Evolutionary conservation across 169 alveolate species (phyloP).

Genomic region (Babesia bigemina): DNA sequence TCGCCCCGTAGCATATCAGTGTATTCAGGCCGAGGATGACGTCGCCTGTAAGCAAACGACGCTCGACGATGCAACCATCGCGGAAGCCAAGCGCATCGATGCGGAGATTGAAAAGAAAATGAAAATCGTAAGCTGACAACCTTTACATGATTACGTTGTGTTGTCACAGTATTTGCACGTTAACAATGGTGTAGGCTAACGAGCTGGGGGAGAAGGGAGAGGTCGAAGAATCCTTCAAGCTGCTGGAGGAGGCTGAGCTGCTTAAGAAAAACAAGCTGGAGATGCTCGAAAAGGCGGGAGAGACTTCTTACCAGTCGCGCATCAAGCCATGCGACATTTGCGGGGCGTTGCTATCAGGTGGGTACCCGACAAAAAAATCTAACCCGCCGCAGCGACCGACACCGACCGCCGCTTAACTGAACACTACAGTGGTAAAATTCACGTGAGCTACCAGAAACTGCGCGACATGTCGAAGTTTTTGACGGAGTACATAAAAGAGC

Average conservation of each 20-base stretch:
- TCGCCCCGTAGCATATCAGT: too few species aligned
- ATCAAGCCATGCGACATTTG: conserved; percentile 84
- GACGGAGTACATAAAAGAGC: conserved; percentile 49
- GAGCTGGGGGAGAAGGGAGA: conserved; percentile 76
- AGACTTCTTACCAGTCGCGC: conserved; percentile 72
- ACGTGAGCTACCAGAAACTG: conserved; percentile 78
- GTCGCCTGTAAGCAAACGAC: conserved; percentile 50
- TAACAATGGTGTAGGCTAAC: conserved; percentile 31
- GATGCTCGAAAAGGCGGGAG: conserved; percentile 77
- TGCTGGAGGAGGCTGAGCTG: conserved; percentile 74
- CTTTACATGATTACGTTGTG: too few species aligned
- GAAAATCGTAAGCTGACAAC: conserved; percentile 36
- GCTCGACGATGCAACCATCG: conserved; percentile 47
- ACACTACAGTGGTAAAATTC: conserved; percentile 82
- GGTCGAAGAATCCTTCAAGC: conserved; percentile 75
- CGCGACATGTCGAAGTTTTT: conserved; percentile 71
- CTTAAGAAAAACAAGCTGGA: conserved; percentile 73
- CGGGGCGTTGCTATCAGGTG: conserved; percentile 82
- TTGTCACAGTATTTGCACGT: not conserved
- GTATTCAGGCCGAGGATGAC: conserved; percentile 58
- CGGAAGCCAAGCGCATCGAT: conserved; percentile 64
- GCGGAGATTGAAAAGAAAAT: conserved; percentile 57
- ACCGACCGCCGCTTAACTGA: conserved; percentile 80
- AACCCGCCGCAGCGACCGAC: conserved; percentile 52
- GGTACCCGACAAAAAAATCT: not conserved